A percentile compares a stretch with the other conserved stretches of the same genome.
These are phyloP conservation scores for Epichloe sylvatica DNA, from an alignment of 2,329 filamentous ascomycete genomes.

Conservation along the genomic window DNA sequence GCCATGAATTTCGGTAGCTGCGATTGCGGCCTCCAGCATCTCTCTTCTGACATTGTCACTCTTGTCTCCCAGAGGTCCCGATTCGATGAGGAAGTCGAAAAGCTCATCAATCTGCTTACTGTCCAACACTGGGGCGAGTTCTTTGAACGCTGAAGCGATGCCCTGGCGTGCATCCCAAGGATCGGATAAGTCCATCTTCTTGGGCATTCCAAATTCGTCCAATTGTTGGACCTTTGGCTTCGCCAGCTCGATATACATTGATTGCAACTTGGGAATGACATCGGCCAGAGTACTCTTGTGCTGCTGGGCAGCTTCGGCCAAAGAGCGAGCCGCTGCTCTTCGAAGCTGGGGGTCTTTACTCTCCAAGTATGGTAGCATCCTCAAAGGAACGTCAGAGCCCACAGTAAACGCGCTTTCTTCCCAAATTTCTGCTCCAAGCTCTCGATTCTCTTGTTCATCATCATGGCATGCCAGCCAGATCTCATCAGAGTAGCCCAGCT, in stretches of 20 bases:
- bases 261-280: constrained; percentile 51
- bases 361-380: constrained; percentile 63
- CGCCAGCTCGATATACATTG: constrained; percentile 61
- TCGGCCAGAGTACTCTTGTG: constrained; percentile 46
- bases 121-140: constrained; percentile 58
- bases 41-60: constrained; percentile 64
- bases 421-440: constrained; percentile 80
- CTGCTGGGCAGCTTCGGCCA: constrained; percentile 57
- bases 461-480: constrained; percentile 92
- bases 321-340: constrained; percentile 64
- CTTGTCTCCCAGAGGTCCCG: constrained; percentile 75
- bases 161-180: constrained; percentile 87
- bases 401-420: constrained; percentile 76
- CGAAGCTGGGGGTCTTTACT: constrained; percentile 70
- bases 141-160: constrained; percentile 73
- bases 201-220: constrained; percentile 89
- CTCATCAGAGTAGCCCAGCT: constrained; percentile 72
- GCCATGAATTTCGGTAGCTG: constrained; percentile 68
- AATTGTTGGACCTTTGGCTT: constrained; percentile 73
- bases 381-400: constrained; percentile 47
- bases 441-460: constrained; percentile 72
- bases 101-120: constrained; percentile 59
- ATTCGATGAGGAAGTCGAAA: constrained; percentile 71
- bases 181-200: constrained; percentile 74
- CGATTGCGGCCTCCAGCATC: constrained; percentile 83